These are phyloP conservation scores for Fusarium zealandicum DNA, from an alignment of 2,329 filamentous ascomycete species.

Conservation along the genomic window DNA sequence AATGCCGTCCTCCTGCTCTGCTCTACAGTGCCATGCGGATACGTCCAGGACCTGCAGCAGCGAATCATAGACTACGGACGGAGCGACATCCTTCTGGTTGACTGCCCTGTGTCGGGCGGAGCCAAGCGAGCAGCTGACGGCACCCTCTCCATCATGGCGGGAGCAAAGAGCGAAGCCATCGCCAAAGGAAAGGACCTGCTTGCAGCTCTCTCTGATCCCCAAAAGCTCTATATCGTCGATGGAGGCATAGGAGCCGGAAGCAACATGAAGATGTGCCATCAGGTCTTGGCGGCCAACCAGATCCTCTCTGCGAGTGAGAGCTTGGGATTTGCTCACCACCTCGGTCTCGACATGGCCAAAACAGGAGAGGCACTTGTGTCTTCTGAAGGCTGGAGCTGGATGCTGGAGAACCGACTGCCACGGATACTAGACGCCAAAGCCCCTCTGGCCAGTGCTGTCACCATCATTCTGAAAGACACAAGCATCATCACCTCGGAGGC, in stretches of 20 bases:
- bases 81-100: conserved; percentile 45
- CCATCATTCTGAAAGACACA: conserved; percentile 67
- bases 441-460: conserved; percentile 64
- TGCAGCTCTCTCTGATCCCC: conserved; percentile 65
- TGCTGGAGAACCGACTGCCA: conserved; percentile 66
- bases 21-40: conserved; percentile 20
- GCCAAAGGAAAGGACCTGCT: conserved; percentile 65
- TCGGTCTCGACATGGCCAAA: conserved; percentile 58
- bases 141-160: conserved; percentile 77
- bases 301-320: conserved; percentile 67
- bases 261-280: conserved; percentile 74
- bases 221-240: conserved; percentile 68
- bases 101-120: conserved; percentile 43
- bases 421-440: conserved; percentile 61
- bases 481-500: conserved; percentile 74
- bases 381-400: conserved; percentile 64
- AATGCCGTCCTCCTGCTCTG: conserved; percentile 15
- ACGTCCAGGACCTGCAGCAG: conserved; percentile 8
- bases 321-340: conserved; percentile 63
- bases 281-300: conserved; percentile 69
- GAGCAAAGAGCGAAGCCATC: conserved; percentile 64
- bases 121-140: conserved; percentile 60
- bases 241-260: conserved; percentile 69
- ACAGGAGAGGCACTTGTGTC: conserved; percentile 54
- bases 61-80: conserved; percentile 14